These are phyloP conservation scores for Botryosphaeria dothidea DNA, from an alignment of 2,329 filamentous ascomycete species.

Conservation along the genomic window DNA sequence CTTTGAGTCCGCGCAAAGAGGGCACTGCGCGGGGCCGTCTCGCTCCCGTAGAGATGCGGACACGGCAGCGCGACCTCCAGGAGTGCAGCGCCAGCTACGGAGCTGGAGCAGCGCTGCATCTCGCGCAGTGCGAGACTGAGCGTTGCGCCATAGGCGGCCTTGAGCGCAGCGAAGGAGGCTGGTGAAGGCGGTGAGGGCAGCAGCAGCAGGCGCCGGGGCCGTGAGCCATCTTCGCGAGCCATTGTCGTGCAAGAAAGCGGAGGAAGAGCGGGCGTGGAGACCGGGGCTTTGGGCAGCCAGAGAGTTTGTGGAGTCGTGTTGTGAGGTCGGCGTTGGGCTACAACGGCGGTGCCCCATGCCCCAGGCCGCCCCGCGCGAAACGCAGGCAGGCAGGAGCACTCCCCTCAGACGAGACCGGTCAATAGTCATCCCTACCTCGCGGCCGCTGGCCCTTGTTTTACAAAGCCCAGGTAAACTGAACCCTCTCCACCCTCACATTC, in stretches of 20 bases:
- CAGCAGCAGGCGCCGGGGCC: slow-evolving; percentile 38
- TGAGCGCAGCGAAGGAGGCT: slow-evolving; percentile 41
- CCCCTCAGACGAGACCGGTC: slow-evolving; percentile 1
- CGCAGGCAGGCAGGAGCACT: not conserved
- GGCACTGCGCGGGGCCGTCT: slow-evolving; percentile 53
- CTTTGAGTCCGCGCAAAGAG: slow-evolving; percentile 70
- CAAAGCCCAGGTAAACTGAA: slow-evolving; percentile 15
- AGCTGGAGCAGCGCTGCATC: slow-evolving; percentile 33
- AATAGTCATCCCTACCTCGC: slow-evolving; percentile 18
- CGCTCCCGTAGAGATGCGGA: slow-evolving; percentile 59
- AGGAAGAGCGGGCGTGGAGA: not conserved
- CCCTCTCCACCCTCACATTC: not conserved
- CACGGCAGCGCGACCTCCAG: slow-evolving; percentile 65
- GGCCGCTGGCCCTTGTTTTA: slow-evolving; percentile 14
- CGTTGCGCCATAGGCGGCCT: slow-evolving; percentile 45
- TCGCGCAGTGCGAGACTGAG: slow-evolving; percentile 45
- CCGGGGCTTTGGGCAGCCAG: not conserved
- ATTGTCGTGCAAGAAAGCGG: not conserved
- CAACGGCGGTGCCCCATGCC: not conserved
- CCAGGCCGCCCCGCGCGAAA: slow-evolving; percentile 3
- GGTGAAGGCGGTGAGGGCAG: slow-evolving; percentile 47
- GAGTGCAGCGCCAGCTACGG: slow-evolving; percentile 38
- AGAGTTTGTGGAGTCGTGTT: not conserved
- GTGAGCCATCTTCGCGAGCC: slow-evolving; percentile 17
- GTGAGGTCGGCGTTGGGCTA: not conserved